These are phyloP conservation scores for Pleurotus djamor DNA, from an alignment of 768 basidiomycete genomes.

Conservation along the genomic window DNA sequence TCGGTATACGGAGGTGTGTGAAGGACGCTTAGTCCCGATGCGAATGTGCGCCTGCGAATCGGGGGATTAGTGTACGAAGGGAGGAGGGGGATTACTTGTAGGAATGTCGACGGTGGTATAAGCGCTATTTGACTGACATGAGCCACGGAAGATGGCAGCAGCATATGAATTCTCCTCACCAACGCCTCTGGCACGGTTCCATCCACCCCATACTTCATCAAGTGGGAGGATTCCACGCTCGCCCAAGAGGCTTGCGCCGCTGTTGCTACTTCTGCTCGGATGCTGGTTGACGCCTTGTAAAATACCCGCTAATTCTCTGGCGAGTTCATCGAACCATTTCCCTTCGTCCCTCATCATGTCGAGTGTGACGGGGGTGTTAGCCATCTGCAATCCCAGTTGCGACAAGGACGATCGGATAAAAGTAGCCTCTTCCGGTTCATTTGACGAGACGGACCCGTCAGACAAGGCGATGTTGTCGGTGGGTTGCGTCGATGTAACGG, in stretches of 20 bases:
- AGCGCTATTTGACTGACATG: conserved; percentile 52
- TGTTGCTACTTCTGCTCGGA: background rate
- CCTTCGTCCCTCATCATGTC: conserved; percentile 87
- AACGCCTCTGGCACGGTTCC: conserved; percentile 92
- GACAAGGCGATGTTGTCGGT: conserved; percentile 12
- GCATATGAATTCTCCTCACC: conserved; percentile 44
- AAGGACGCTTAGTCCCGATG: conserved; percentile 75
- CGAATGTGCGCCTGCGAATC: conserved; percentile 65
- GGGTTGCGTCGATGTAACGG: background rate
- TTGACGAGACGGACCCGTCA: conserved; percentile 25
- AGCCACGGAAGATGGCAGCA: background rate
- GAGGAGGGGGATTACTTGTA: conserved; percentile 72
- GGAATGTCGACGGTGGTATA: conserved; percentile 84
- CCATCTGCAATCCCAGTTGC: conserved; percentile 82
- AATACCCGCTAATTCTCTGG: conserved; percentile 75
- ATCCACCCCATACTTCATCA: conserved; percentile 94
- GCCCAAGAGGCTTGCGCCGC: conserved; percentile 63
- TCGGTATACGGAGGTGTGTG: conserved; percentile 80
- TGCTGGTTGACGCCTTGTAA: conserved; percentile 43
- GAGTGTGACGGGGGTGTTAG: conserved; percentile 78
- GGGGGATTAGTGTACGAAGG: conserved; percentile 62
- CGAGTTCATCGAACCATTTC: conserved; percentile 77
- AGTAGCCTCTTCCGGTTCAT: conserved; percentile 79
- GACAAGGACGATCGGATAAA: conserved; percentile 88
- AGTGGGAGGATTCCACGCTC: conserved; percentile 79